A percentile compares a stretch with the other conserved stretches of the same genome.
These are phyloP conservation scores for Lippia alba DNA, from an alignment of 305 asterid genomes.

Conservation along the genomic window DNA sequence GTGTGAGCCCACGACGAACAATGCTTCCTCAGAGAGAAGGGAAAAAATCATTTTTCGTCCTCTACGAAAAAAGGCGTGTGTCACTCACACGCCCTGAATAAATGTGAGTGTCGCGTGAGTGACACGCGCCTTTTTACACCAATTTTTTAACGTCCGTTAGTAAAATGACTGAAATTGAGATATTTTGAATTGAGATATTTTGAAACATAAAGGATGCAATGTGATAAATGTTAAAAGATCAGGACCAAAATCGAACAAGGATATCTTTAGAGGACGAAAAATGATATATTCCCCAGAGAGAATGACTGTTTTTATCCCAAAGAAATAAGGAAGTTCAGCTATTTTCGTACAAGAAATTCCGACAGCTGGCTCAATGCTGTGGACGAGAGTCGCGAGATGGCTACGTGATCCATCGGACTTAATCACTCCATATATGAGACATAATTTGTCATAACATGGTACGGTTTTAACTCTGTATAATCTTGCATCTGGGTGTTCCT, in stretches of 20 bases:
- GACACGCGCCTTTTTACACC: too few relatives aligned
- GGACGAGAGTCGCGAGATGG: conserved; percentile 31
- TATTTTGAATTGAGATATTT: too few relatives aligned
- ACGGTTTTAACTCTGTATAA: conserved; percentile 49
- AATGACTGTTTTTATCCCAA: not conserved
- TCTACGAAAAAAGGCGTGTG: too few relatives aligned
- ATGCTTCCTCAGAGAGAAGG: not conserved
- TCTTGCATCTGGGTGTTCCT: conserved; percentile 53
- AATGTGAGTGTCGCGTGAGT: too few relatives aligned
- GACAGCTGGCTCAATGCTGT: conserved; percentile 26
- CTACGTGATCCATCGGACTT: conserved; percentile 38
- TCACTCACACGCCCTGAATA: too few relatives aligned
- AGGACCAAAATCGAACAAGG: too few relatives aligned
- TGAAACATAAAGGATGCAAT: too few relatives aligned
- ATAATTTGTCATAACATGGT: conserved; percentile 46
- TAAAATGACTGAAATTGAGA: too few relatives aligned
- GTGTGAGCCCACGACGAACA: not conserved
- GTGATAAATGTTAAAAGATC: too few relatives aligned
- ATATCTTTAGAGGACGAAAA: too few relatives aligned
- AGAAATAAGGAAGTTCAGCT: not conserved
- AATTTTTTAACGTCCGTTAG: too few relatives aligned
- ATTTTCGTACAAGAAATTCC: conserved; percentile 29
- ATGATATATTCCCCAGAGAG: too few relatives aligned
- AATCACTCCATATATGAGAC: conserved; percentile 46
- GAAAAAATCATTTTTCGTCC: conserved; percentile 2